Evolutionary conservation across 2,329 filamentous ascomycete genomes (phyloP), one percentile per base, ranked within the genome.

Genomic region (Ophiosphaerella narmari): DNA sequence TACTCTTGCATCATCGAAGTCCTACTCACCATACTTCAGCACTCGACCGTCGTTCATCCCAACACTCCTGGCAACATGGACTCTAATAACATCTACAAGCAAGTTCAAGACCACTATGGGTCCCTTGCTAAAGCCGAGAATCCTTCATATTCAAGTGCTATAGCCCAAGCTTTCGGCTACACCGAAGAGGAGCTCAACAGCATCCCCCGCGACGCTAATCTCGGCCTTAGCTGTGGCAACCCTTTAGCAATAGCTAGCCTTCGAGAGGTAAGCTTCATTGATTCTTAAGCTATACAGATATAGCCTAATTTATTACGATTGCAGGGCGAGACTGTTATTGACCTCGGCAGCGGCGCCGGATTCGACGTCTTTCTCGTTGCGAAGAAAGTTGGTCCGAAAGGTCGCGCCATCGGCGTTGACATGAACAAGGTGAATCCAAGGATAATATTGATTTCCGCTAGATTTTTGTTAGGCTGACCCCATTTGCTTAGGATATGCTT

Each of bases 301-400:
- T 29, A 29, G 7, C 2, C 26, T 29, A 29, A 29, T 11, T 29
- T 29, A 29, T 29, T 29, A 29, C 5, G 26, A 29, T 29, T 29
- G 6, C 4, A 29, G 77, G 82, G 82, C 12, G 83, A 86, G 60
- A 81, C 76, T 0, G 76, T 85, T 2, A 67, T 86, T 48, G 83
- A 85, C 55, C 71, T 86, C 1, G 83, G 83, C 2, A 78, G 76
- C 52, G 82, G 84, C 2, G 82, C 78, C 7, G 83, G 83, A 0
- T 80, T 86, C 38, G 83, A 86, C 59, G 77, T 80, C 14, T 83
- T 85, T 52, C 75, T 80, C 3, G 81, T 82, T 9, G 74, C 80
- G 4, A 71, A 70, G 23, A 80, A 76, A 57, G 76, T 85, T 33
- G 81, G 81, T 0, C 39, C 57, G 0, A 65, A 63, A 4, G 82